Conservation (phyloP, 108 stramenopile species). For the Mayamaea pseudoterrestris region DNA sequence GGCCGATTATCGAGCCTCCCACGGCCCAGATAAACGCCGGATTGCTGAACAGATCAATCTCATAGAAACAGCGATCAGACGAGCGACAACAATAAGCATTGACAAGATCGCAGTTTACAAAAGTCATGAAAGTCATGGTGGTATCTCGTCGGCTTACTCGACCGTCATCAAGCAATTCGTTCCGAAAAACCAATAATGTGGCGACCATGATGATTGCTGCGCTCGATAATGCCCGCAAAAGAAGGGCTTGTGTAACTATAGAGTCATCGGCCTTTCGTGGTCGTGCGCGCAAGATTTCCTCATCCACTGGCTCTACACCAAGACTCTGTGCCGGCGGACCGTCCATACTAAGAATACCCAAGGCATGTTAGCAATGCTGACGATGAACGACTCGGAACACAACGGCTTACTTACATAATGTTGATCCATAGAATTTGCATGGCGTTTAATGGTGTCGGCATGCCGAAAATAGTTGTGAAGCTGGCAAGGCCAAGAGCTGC, state of each 20-base stretch:
- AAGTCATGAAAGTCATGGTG: slow-evolving; percentile 97
- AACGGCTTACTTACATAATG: too few relatives aligned
- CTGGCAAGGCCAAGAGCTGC: slow-evolving; percentile 90
- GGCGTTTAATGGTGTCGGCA: slow-evolving; percentile 89
- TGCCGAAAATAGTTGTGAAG: slow-evolving; percentile 71
- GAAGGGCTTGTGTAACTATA: slow-evolving; percentile 76
- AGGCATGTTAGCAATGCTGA: too few relatives aligned
- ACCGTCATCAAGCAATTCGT: slow-evolving; percentile 45
- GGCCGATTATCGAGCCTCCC: slow-evolving; percentile 73
- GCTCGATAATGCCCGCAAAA: slow-evolving; percentile 75
- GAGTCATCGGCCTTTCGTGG: slow-evolving; percentile 84
- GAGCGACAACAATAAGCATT: slow-evolving; percentile 92
- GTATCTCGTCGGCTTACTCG: slow-evolving; percentile 80
- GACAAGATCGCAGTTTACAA: slow-evolving; percentile 93
- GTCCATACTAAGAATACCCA: too few relatives aligned
- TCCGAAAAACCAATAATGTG: slow-evolving; percentile 32
- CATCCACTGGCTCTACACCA: slow-evolving; percentile 89
- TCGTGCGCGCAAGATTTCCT: slow-evolving; percentile 64
- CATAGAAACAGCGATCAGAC: slow-evolving; percentile 62
- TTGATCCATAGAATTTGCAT: slow-evolving; percentile 99
- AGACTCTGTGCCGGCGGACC: slow-evolving; percentile 88
- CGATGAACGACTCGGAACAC: too few relatives aligned
- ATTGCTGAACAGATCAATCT: slow-evolving; percentile 70
- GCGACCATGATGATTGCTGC: slow-evolving; percentile 77
- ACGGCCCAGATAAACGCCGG: slow-evolving; percentile 83